Evolutionary conservation across 306 rosid genomes (phyloP).

Genomic region (Quillaja saponaria): DNA sequence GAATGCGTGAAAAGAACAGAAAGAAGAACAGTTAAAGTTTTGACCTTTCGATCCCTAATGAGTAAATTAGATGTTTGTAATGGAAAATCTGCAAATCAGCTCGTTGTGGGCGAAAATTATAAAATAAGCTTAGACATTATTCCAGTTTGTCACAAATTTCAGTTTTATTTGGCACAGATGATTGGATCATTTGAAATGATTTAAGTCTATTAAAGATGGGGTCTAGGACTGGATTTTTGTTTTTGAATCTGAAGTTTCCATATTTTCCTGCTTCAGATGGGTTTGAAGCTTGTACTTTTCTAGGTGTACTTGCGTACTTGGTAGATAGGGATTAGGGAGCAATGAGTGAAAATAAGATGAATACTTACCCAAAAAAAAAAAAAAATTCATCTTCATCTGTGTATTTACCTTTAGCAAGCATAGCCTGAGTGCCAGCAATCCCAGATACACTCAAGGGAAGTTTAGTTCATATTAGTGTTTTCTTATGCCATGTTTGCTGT

Average conservation of each 20-base stretch:
- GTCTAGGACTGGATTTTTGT: neutral
- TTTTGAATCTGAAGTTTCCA: neutral
- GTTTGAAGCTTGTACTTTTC: neutral
- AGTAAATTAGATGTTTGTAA: neutral
- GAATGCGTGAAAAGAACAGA: neutral
- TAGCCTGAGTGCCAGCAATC: neutral
- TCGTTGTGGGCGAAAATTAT: neutral
- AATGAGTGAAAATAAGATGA: neutral
- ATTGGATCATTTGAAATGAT: conserved; percentile 17
- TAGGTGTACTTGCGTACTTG: no score
- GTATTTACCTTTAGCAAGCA: conserved; percentile 6
- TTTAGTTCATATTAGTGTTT: no score
- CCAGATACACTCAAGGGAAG: no score
- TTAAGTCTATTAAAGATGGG: neutral
- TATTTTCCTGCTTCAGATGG: conserved; percentile 19
- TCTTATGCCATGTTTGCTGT: neutral
- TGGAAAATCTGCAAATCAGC: neutral
- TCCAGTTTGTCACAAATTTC: conserved; percentile 4
- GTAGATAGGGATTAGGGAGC: neutral
- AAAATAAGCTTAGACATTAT: conserved; percentile 1
- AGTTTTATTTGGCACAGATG: neutral
- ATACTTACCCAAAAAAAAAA: neutral
- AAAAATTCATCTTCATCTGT: neutral
- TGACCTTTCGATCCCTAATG: neutral
- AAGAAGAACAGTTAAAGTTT: neutral